Base-by-base conservation (phyloP, 495 filamentous ascomycete genomes). In the Penicillium verhagenii region DNA sequence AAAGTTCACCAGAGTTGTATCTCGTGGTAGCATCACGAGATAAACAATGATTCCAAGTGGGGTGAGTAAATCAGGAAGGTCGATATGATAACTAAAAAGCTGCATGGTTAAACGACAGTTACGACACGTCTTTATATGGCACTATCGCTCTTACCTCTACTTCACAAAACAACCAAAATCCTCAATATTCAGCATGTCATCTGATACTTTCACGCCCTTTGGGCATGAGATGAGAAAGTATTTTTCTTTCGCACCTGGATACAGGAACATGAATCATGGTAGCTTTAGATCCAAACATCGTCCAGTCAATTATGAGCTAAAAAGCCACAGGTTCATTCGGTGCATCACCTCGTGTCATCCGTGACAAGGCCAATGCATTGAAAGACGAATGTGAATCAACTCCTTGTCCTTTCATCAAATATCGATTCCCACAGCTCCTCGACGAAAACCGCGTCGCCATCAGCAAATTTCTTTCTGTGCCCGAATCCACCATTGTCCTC, bases 211-310 rank as follows among this genome's bases (percentile, higher is more conserved):
- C 24, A 61, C 54, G 8, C 18, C 47, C 31, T 82, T 83, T 54
- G 84, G 83, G 42, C 69, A 69, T 13, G 63, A 75, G n/a, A 73
- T 89, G 68, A 72, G 72, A 33, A 71, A 81, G 24, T 64, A 89
- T 35, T 93, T 93, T 61, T 73, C 82, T 3, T 85, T 91, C 45
- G 81, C 81, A 45, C 73, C 77, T 0, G 66, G 67, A 1, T 89
- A 79, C 63, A 76, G 74, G 25, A 89, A 91, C 54, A 64, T 94
- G 54, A 93, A 93, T 68, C 87, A 93, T 59, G 90, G 88, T 90
- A 66, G 44, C 24, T 11, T 13, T 10, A 4, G 13, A 31, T 18
- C 13, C n/a, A 2, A 23, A 19, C 13, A 19, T 42, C 10, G 9
- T 52, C n/a, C 11, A 33, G 18, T 21, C n/a, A 8, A 35, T 16